Evolutionary conservation across 176 grass and related monocot genomes (phyloP).

Genomic region (Zizania latifolia): DNA sequence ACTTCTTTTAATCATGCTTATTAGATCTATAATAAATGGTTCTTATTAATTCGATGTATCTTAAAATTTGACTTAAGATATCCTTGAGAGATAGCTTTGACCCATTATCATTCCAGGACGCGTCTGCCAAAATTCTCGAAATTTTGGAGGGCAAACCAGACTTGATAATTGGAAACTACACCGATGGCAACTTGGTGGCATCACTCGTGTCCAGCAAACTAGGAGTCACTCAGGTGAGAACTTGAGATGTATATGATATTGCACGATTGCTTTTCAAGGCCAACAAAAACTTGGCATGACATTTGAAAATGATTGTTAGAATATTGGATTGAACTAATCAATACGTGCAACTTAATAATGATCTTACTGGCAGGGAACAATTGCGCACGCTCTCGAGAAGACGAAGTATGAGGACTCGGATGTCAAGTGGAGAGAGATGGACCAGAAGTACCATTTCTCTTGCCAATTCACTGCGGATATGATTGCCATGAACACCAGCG

Average conservation of each 20-base stretch:
- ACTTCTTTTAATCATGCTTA: too few species aligned
- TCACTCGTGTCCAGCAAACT: conserved; percentile 67
- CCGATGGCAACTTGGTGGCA: conserved; percentile 72
- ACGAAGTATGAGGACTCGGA: conserved; percentile 75
- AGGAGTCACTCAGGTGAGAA: conserved; percentile 59
- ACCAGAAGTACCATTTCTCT: conserved; percentile 71
- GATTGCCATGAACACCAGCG: conserved; percentile 72
- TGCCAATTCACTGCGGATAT: conserved; percentile 81
- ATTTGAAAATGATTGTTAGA: too few species aligned
- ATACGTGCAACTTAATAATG: too few species aligned
- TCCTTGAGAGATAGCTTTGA: too few species aligned
- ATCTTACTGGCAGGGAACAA: conserved; percentile 36
- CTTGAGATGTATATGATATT: neutral
- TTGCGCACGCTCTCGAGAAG: conserved; percentile 80
- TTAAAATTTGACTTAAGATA: too few species aligned
- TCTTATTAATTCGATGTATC: too few species aligned
- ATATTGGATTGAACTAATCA: too few species aligned
- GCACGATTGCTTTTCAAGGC: neutral
- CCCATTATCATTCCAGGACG: conserved; percentile 33
- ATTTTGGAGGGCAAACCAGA: conserved; percentile 62
- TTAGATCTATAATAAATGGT: too few species aligned
- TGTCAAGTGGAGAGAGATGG: conserved; percentile 67
- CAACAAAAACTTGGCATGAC: neutral
- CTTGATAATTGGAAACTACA: conserved; percentile 72
- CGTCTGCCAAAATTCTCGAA: conserved; percentile 47